Base-by-base conservation (phyloP, 331 rosid species). In the Malus hybrid region DNA sequence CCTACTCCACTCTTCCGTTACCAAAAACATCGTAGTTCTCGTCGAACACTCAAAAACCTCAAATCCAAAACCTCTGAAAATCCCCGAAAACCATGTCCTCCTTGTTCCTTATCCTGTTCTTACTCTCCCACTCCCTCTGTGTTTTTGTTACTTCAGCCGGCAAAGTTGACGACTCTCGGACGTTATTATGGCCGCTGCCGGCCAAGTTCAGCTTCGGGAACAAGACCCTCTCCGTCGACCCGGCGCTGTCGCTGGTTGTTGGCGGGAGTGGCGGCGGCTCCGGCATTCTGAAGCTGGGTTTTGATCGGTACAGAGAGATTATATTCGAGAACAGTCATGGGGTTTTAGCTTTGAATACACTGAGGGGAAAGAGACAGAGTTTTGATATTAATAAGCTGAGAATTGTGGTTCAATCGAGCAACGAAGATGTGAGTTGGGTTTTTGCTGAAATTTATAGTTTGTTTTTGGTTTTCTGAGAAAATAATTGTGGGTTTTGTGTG, bases 111-210 rank as follows among this genome's bases (percentile, higher is more conserved):
- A 56, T 76, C 54, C 16, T 82, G 0, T 31, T 85, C 7, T 5
- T 85, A 71, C n/a, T 83, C 66, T 54, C 66, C 13, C 68, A 16
- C 42, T 52, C 44, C 60, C 65, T 80, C 39, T 80, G 69, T 57
- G 33, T 65, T 74, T 66, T 64, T 5, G 22, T 36, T 9, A 65
- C 48, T 71, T 76, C 79, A 59, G 65, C 29, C 9, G 63, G 78
- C 2, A 79, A 62, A n/a, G 78, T 55, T 44, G n/a, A 70, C 55
- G 84, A 56, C 19, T 77, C 90, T 20, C 84, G 82, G 75, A 82
- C 96, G 1, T 87, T 88, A 80, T 72, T 94, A 7, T 94, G 99
- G 99, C 99, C 99, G 10, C 80, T 92, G 48, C 99, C 99, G 5
- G 52, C 84, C 33, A 73, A 92, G n/a, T 89, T 83, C 84, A 80